Conservation (phyloP, 1,139 yeast species). For the Debaryomyces singareniensis region DNA sequence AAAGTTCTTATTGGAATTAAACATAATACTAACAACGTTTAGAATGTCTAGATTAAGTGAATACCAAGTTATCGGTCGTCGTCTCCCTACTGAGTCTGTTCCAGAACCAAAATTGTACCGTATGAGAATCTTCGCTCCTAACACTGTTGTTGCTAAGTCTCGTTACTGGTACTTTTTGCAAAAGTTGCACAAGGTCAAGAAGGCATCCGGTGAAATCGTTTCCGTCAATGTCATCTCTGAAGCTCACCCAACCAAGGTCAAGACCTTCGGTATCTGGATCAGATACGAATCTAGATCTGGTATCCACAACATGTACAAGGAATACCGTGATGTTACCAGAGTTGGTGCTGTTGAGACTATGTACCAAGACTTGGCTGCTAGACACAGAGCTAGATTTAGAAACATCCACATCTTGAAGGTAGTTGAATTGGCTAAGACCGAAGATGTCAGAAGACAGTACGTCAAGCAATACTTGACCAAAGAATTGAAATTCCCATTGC, state of each 20-base stretch:
- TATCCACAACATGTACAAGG: conserved; percentile 99
- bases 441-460: conserved; percentile 99
- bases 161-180: conserved; percentile 99
- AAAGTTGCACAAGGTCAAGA: conserved; percentile 98
- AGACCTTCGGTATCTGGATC: conserved; percentile 99
- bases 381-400: conserved; percentile 99
- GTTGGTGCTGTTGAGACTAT: conserved; percentile 97
- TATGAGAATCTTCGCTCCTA: conserved; percentile 99
- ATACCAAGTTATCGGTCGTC: conserved; percentile 99
- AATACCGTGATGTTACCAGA: conserved; percentile 99
- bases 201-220: conserved; percentile 99
- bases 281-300: conserved; percentile 99
- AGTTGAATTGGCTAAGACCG: conserved; percentile 96
- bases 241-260: conserved; percentile 97
- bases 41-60: conserved; percentile 90
- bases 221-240: conserved; percentile 88
- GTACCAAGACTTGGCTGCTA: conserved; percentile 99
- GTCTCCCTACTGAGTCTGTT: conserved; percentile 97
- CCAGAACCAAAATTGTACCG: conserved; percentile 99
- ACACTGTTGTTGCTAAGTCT: conserved; percentile 98
- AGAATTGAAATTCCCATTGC: conserved; percentile 99
- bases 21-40: conserved; percentile 13
- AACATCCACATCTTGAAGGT: conserved; percentile 97
- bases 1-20: too few species aligned
- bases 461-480: conserved; percentile 93